Evolutionary conservation across 129 eudicot genomes (phyloP), one percentile per base, ranked within the genome.

Genomic region (Helichrysum umbraculigerum): DNA sequence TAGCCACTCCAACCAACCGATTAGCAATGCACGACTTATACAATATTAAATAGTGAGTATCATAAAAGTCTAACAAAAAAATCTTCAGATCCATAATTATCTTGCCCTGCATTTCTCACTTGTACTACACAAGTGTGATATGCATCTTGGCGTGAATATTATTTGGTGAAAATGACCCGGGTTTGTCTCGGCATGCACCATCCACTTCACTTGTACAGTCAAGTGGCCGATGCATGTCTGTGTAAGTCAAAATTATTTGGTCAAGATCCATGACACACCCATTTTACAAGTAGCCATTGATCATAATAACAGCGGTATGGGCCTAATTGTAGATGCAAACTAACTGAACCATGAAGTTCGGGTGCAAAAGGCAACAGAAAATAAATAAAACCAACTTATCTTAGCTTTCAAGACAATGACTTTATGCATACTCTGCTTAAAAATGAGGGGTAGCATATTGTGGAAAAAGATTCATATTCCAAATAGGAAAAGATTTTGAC

Each of bases 21-120:
- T 74, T 34, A 61, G 75, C 71, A 75, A 56, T 57, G 81, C 83
- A 76, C 81, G 87, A 83, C 87, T 78, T 83, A 68, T 61, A 77
- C 52, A 28, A 34, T 22, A 66, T 73, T 67, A 56, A 73, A 56
- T 72, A 21, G 37, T 2, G 3, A 29, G 14, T 63, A 5, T 42
- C 47, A 35, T 71, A 21, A 32, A 78, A 25, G 30, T 65, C 78
- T 79, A 79, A 56, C 79, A 66, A 79, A 73, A 66, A 44, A 41
- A 50, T 60, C 59, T 25, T 44, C 76, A 50, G 66, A 74, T 63
- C 62, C 57, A 8, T 22, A 41, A 7, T 51, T 71, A 16, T 32
- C 44, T 52, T 35, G 57, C 33, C 57, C n/a, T 59, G 69, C 28
- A 28, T 20, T 12, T n/a, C 47, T 14, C 70, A 56, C 50, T 63